A percentile compares a stretch with the other conserved stretches of the same genome.
phyloP scores from a whole-genome alignment of 1,139 yeast species.

The Magnusiomyces clavatus region DNA sequence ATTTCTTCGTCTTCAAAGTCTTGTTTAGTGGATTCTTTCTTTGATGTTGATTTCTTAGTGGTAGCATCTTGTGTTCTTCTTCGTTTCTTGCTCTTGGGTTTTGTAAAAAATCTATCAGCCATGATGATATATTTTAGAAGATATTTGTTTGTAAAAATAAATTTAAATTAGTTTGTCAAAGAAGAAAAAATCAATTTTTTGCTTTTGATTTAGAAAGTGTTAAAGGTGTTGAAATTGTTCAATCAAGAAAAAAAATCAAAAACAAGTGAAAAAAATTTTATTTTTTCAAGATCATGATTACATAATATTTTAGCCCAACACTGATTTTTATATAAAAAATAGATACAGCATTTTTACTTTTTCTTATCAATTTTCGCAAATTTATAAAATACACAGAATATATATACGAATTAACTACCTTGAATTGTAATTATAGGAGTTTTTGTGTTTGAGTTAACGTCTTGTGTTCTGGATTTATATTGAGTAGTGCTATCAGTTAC shows the following conservation, averaged over 20 bases:
- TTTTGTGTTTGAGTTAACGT: too few species aligned
- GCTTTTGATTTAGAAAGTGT: background rate
- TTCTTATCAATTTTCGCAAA: background rate
- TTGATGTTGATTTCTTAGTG: slow-evolving; percentile 7
- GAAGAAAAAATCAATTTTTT: slow-evolving; percentile 1
- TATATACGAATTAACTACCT: background rate
- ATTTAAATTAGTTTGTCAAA: background rate
- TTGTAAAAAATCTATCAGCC: slow-evolving; percentile 29
- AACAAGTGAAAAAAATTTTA: background rate
- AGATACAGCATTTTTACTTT: background rate
- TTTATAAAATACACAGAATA: background rate
- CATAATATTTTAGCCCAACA: background rate
- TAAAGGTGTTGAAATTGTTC: background rate
- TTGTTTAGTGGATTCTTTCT: slow-evolving; percentile 5
- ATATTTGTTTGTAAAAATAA: background rate
- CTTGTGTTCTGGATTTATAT: too few species aligned
- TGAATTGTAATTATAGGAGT: too few species aligned
- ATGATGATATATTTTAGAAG: slow-evolving; percentile 13
- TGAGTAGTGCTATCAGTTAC: background rate
- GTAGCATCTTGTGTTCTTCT: slow-evolving; percentile 11
- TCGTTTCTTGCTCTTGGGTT: slow-evolving; percentile 21
- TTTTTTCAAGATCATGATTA: background rate
- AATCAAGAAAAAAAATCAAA: background rate
- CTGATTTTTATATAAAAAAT: background rate
- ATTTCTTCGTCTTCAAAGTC: slow-evolving; percentile 26